phyloP scores from a whole-genome alignment of 257 asterid species.

The Plectranthus barbatus region DNA sequence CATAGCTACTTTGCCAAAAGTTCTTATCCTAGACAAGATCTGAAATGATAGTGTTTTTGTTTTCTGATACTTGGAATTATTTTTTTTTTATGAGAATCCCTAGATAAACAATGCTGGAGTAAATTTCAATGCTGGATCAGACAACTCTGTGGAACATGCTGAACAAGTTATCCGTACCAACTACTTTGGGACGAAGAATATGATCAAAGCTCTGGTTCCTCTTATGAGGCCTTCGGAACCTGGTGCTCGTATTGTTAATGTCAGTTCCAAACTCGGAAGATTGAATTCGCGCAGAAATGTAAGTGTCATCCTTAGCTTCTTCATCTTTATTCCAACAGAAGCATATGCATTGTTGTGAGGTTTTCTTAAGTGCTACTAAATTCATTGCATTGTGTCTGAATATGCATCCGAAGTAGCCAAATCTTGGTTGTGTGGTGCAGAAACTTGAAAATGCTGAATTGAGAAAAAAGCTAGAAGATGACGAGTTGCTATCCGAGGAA shows the following conservation, averaged over 20 bases:
- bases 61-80: background rate
- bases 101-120: constrained; percentile 98
- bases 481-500: constrained; percentile 62
- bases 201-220: constrained; percentile 75
- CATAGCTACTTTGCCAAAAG: background rate
- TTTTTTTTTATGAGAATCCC: constrained; percentile 12
- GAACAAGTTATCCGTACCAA: constrained; percentile 67
- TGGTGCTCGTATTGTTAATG: constrained; percentile 81
- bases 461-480: constrained; percentile 67
- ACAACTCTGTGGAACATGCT: constrained; percentile 66
- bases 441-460: constrained; percentile 43
- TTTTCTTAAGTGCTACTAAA: background rate
- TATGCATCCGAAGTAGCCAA: background rate
- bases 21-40: background rate
- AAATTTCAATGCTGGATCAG: constrained; percentile 71
- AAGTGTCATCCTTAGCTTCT: constrained; percentile 17
- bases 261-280: constrained; percentile 87
- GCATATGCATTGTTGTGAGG: background rate
- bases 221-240: constrained; percentile 66
- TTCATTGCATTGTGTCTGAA: background rate
- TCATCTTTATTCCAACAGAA: too few species aligned
- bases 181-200: constrained; percentile 79
- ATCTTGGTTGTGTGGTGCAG: constrained; percentile 15
- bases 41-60: background rate
- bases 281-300: constrained; percentile 69